Percentiles rank a stretch among this genome's conserved stretches.
Conservation (phyloP, 192 early-diverging fungal genomes). For the Backusella liffmaniae region DNA sequence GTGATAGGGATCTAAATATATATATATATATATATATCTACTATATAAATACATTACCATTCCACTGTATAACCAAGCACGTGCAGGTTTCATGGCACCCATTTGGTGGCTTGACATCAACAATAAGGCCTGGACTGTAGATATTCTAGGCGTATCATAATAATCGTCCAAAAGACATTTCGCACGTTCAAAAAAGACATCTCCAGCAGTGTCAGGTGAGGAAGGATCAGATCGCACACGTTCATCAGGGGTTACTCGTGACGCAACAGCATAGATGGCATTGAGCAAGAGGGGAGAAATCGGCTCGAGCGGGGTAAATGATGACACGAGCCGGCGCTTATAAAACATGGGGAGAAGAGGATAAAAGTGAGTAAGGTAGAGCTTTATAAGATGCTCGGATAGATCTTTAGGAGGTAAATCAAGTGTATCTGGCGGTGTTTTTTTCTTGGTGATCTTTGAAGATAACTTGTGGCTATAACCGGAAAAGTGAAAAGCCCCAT, state of each 20-base stretch:
- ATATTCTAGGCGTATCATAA: constrained; percentile 57
- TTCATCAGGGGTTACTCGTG: constrained; percentile 43
- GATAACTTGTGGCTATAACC: constrained; percentile 27
- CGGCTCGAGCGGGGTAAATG: constrained; percentile 38
- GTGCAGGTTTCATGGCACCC: constrained; percentile 62
- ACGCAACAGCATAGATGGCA: constrained; percentile 50
- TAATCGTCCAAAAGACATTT: constrained; percentile 68
- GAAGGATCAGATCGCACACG: constrained; percentile 43
- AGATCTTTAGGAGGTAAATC: constrained; percentile 63
- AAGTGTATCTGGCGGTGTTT: constrained; percentile 35
- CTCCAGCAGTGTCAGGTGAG: constrained; percentile 46
- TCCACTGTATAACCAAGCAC: constrained; percentile 72
- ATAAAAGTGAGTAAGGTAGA: constrained; percentile 65
- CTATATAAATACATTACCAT: constrained; percentile 42
- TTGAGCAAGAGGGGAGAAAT: constrained; percentile 45
- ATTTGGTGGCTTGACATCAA: constrained; percentile 67
- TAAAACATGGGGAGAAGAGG: constrained; percentile 68
- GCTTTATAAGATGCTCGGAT: constrained; percentile 54
- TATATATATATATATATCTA: too few species aligned
- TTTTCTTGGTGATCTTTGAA: constrained; percentile 25
- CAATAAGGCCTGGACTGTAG: constrained; percentile 64
- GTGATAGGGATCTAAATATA: too few species aligned
- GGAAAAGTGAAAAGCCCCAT: constrained; percentile 41
- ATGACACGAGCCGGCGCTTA: constrained; percentile 50
- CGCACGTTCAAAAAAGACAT: constrained; percentile 62